Evolutionary conservation across 2,329 filamentous ascomycete species (phyloP).

Genomic region (Kalaharituber pfeilii): DNA sequence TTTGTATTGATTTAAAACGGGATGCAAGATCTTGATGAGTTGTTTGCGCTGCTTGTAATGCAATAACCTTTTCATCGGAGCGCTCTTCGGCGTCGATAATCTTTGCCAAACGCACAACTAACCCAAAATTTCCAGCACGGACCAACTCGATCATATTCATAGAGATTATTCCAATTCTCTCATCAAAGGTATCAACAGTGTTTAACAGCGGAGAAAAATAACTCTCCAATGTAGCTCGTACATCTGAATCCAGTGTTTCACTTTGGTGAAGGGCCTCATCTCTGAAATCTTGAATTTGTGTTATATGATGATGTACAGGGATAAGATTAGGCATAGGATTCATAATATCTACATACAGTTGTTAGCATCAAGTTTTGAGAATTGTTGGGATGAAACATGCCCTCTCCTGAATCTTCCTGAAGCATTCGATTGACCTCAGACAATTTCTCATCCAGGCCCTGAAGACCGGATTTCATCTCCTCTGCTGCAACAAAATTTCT

Average conservation of each 20-base stretch:
- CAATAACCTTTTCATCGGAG: constrained; percentile 79
- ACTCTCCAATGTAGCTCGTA: constrained; percentile 70
- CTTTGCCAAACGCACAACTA: constrained; percentile 80
- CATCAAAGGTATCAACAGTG: constrained; percentile 86
- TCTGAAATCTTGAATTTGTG: constrained; percentile 76
- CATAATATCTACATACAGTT: constrained; percentile 27
- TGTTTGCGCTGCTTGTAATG: constrained; percentile 81
- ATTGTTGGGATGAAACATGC: constrained; percentile 1
- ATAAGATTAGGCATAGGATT: constrained; percentile 88
- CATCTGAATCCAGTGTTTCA: constrained; percentile 51
- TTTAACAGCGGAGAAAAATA: constrained; percentile 77
- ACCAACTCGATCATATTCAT: constrained; percentile 80
- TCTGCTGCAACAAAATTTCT: constrained; percentile 90
- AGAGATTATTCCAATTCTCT: constrained; percentile 75
- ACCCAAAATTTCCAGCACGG: constrained; percentile 65
- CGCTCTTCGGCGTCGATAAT: constrained; percentile 93
- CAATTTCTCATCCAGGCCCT: constrained; percentile 67
- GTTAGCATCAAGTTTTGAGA: neutral
- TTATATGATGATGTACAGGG: constrained; percentile 79
- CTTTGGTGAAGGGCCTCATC: constrained; percentile 97
- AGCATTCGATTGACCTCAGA: constrained; percentile 61
- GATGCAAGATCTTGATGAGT: constrained; percentile 90
- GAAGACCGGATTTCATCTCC: constrained; percentile 78
- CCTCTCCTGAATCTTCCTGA: constrained; percentile 62
- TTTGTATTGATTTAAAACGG: constrained; percentile 86